These are phyloP conservation scores for Litsea cubeba DNA, from an alignment of 164 flowering plant genomes.

Conservation along the genomic window DNA sequence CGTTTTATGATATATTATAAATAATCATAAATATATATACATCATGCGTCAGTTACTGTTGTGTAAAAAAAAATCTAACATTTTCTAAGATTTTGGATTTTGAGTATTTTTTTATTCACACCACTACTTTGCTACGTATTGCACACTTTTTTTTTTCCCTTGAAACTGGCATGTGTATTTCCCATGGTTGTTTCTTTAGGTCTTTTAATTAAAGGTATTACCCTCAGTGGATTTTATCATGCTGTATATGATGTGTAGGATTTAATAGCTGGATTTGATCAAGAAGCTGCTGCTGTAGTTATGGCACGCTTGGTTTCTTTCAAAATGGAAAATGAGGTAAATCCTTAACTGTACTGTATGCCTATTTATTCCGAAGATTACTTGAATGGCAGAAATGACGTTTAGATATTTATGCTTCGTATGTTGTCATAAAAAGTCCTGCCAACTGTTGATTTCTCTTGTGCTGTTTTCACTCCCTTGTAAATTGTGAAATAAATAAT, in stretches of 20 bases:
- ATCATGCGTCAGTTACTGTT: too few species aligned
- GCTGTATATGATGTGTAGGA: constrained; percentile 48
- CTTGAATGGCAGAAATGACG: neutral
- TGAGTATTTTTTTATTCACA: too few species aligned
- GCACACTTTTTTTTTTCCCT: too few species aligned
- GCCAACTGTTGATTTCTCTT: neutral
- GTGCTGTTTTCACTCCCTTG: neutral
- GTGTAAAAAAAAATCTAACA: too few species aligned
- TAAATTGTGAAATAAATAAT: too few species aligned
- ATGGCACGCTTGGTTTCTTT: constrained; percentile 81
- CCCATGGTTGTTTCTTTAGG: neutral
- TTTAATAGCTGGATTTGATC: constrained; percentile 90
- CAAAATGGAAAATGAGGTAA: constrained; percentile 98
- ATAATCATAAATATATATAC: too few species aligned
- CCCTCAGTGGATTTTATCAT: neutral
- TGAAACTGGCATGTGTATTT: too few species aligned
- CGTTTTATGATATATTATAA: too few species aligned
- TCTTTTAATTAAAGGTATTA: too few species aligned
- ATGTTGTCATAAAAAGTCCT: neutral
- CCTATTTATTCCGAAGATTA: too few species aligned
- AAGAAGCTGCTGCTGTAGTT: constrained; percentile 96
- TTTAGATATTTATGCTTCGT: neutral
- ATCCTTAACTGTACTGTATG: neutral
- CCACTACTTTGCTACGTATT: too few species aligned
- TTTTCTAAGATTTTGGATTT: too few species aligned